These are phyloP conservation scores for Pythium angustatum DNA, from an alignment of 352 stramenopile genomes.

Conservation along the genomic window DNA sequence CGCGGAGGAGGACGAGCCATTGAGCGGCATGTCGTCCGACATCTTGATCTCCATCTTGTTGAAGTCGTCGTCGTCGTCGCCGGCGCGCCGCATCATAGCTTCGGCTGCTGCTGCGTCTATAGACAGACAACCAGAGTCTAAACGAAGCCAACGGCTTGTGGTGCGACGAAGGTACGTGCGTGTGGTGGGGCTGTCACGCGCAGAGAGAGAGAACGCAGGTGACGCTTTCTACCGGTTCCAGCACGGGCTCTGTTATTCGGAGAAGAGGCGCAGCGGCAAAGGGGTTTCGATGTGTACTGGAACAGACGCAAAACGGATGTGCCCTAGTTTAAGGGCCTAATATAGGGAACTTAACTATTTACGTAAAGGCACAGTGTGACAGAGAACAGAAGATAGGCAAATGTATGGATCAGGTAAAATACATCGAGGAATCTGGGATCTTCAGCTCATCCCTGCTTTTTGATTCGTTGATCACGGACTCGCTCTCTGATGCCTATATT, in stretches of 20 bases:
- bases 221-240: slow-evolving; percentile 5
- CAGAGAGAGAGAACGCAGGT: no score
- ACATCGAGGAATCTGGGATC: slow-evolving; percentile 5
- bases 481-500: no score
- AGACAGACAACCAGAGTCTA: background rate
- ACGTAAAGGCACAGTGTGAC: background rate
- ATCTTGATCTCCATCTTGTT: slow-evolving; percentile 36
- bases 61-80: slow-evolving; percentile 27
- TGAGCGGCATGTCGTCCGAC: slow-evolving; percentile 34
- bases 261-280: background rate
- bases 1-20: slow-evolving; percentile 14
- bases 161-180: no score
- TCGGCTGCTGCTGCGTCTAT: background rate
- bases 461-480: no score
- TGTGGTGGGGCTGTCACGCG: no score
- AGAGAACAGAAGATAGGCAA: background rate
- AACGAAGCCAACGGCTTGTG: background rate
- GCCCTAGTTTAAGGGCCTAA: background rate
- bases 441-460: background rate
- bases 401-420: slow-evolving; percentile 2
- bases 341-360: background rate
- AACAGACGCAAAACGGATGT: slow-evolving; percentile 3
- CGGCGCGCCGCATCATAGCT: slow-evolving; percentile 15
- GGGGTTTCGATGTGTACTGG: slow-evolving; percentile 6
- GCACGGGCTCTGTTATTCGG: background rate